phyloP scores from a whole-genome alignment of 164 flowering plant species.

The Chimonanthus praecox region DNA sequence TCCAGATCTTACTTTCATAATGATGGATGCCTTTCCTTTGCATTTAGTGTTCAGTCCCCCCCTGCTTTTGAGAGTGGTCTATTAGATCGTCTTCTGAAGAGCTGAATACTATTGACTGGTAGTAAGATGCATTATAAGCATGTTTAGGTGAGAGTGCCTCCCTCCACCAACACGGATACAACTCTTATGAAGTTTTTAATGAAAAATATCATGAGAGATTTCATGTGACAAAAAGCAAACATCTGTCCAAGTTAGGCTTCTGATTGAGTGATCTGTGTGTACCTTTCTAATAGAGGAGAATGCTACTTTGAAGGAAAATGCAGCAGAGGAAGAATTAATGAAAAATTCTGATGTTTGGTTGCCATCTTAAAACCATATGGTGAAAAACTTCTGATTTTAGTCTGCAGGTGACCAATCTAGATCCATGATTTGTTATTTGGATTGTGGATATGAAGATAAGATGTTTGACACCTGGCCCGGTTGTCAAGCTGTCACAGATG shows the following conservation, averaged over 20 bases:
- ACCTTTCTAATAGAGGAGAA: constrained; percentile 23
- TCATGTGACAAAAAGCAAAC: background rate
- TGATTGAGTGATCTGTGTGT: constrained; percentile 40
- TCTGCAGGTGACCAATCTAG: background rate
- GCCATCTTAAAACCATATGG: constrained; percentile 38
- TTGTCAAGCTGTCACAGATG: too few relatives aligned
- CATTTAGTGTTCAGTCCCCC: too few relatives aligned
- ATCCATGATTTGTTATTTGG: constrained; percentile 17
- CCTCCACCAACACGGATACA: background rate
- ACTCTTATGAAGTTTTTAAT: background rate
- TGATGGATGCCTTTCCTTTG: too few relatives aligned
- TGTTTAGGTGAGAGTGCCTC: background rate
- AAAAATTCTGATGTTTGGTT: constrained; percentile 34
- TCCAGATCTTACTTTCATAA: too few relatives aligned
- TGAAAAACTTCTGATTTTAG: constrained; percentile 3
- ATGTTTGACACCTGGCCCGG: too few relatives aligned
- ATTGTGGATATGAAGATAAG: too few relatives aligned
- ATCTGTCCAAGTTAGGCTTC: constrained; percentile 23
- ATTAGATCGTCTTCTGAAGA: too few relatives aligned
- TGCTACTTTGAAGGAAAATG: constrained; percentile 31
- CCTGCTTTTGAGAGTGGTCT: too few relatives aligned
- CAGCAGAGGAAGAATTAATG: constrained; percentile 32
- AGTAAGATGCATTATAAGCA: too few relatives aligned
- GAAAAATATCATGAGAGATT: constrained; percentile 1
- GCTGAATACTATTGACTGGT: too few relatives aligned